A percentile compares a stretch with the other conserved stretches of the same genome.
Conservation (phyloP, 2,329 filamentous ascomycete genomes). For the Thelonectria olida region DNA sequence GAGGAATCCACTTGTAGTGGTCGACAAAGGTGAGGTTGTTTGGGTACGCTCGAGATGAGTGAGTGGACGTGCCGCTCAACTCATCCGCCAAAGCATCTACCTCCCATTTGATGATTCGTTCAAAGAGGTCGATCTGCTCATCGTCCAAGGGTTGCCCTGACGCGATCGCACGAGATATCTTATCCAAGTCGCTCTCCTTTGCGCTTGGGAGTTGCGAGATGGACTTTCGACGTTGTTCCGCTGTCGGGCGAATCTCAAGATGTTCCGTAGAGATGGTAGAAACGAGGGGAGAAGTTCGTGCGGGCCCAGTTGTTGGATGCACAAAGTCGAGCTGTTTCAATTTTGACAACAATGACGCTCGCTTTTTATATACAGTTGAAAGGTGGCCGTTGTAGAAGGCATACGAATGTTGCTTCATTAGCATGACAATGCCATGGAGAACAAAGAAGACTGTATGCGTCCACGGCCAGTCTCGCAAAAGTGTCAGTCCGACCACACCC, state of each 20-base stretch:
- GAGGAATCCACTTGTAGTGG: conserved; percentile 76
- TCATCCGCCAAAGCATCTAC: conserved; percentile 72
- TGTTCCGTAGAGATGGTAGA: conserved; percentile 57
- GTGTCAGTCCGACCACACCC: conserved; percentile 70
- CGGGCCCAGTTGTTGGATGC: conserved; percentile 55
- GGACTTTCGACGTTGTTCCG: conserved; percentile 54
- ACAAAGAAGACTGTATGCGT: conserved; percentile 83
- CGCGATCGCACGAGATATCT: conserved; percentile 69
- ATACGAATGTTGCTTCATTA: conserved; percentile 88
- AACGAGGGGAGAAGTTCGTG: conserved; percentile 51
- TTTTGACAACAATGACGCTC: conserved; percentile 53
- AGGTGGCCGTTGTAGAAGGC: conserved; percentile 82
- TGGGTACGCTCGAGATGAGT: conserved; percentile 65
- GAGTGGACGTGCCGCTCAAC: conserved; percentile 69
- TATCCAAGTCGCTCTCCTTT: conserved; percentile 64
- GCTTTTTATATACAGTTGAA: conserved; percentile 66
- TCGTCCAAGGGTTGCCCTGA: conserved; percentile 66
- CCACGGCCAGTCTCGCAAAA: conserved; percentile 82
- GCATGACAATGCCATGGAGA: conserved; percentile 76
- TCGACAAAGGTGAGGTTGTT: conserved; percentile 72
- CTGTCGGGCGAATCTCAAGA: conserved; percentile 52
- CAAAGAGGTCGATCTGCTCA: conserved; percentile 71
- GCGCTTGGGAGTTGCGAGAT: conserved; percentile 43
- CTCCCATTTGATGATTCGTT: conserved; percentile 72
- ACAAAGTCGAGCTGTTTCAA: conserved; percentile 67